Percentiles rank a stretch among this genome's conserved stretches.
phyloP scores from a whole-genome alignment of 1,284 basidiomycete genomes.

The Trichosporon faecale region DNA sequence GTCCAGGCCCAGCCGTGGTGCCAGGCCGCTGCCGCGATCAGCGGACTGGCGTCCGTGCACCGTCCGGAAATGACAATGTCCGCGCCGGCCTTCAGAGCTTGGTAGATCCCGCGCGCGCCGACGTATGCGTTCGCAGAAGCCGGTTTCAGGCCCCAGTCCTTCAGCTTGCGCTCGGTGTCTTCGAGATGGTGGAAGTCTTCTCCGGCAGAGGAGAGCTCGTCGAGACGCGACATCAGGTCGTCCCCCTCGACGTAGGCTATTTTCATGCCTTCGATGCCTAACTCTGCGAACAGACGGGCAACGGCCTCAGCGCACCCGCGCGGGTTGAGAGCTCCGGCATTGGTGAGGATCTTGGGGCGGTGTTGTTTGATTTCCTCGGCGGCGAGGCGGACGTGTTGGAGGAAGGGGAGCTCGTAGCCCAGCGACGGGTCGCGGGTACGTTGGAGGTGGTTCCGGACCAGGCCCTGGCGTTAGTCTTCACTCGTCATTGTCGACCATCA shows the following conservation, averaged over 20 bases:
- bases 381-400: constrained; percentile 22
- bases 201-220: constrained; percentile 15
- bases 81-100: constrained; percentile 27
- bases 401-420: constrained; percentile 28
- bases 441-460: constrained; percentile 25
- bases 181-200: constrained; percentile 26
- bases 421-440: constrained; percentile 20
- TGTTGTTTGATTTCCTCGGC: constrained; percentile 20
- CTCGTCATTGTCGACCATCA: too few species aligned
- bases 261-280: constrained; percentile 1
- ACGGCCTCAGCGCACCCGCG: constrained; percentile 21
- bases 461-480: constrained; percentile 24
- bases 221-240: constrained; percentile 18
- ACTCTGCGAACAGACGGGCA: constrained; percentile 8
- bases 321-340: constrained; percentile 30
- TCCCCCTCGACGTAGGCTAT: constrained; percentile 25
- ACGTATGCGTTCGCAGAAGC: constrained; percentile 23
- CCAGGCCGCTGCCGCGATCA: constrained; percentile 31
- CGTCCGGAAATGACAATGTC: constrained; percentile 37
- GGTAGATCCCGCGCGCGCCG: constrained; percentile 19
- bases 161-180: constrained; percentile 10
- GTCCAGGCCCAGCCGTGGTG: constrained; percentile 29
- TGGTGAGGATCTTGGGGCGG: constrained; percentile 26
- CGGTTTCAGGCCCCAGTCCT: constrained; percentile 20
- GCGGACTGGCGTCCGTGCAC: constrained; percentile 32